These are phyloP conservation scores for Beauveria medogensis DNA, from an alignment of 2,329 filamentous ascomycete species.

Conservation along the genomic window DNA sequence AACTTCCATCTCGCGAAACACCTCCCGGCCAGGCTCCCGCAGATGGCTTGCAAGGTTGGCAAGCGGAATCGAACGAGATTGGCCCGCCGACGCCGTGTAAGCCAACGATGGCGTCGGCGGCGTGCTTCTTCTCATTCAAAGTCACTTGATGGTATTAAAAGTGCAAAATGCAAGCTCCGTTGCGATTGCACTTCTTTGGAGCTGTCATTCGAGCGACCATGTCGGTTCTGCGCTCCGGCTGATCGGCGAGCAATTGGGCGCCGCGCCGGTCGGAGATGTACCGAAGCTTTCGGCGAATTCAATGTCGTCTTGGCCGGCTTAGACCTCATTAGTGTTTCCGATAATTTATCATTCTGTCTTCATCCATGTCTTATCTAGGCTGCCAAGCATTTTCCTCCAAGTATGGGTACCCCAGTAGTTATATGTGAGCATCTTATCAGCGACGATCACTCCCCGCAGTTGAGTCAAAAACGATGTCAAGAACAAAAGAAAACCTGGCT, in stretches of 20 bases:
- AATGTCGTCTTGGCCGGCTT: too few relatives aligned
- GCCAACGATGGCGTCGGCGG: too few relatives aligned
- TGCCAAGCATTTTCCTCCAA: not conserved
- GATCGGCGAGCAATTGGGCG: not conserved
- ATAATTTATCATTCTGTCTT: not conserved
- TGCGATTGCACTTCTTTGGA: not conserved
- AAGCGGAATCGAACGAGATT: not conserved
- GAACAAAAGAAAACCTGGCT: too few relatives aligned
- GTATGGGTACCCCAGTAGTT: not conserved
- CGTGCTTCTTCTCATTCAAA: not conserved
- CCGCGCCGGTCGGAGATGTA: not conserved
- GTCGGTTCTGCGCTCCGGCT: not conserved
- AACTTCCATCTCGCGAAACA: too few relatives aligned
- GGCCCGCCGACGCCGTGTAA: too few relatives aligned
- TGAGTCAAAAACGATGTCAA: not conserved
- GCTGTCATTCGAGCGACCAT: not conserved
- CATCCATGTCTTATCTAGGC: not conserved
- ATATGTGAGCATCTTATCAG: not conserved
- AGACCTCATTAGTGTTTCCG: not conserved
- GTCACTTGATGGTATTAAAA: not conserved
- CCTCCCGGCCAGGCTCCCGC: too few relatives aligned
- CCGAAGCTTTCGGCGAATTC: not conserved
- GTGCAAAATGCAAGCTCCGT: not conserved
- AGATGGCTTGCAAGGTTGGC: too few relatives aligned
- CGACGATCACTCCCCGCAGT: not conserved